Evolutionary conservation across 805 yeast genomes (phyloP).

Genomic region (Candida yuanshanica): DNA sequence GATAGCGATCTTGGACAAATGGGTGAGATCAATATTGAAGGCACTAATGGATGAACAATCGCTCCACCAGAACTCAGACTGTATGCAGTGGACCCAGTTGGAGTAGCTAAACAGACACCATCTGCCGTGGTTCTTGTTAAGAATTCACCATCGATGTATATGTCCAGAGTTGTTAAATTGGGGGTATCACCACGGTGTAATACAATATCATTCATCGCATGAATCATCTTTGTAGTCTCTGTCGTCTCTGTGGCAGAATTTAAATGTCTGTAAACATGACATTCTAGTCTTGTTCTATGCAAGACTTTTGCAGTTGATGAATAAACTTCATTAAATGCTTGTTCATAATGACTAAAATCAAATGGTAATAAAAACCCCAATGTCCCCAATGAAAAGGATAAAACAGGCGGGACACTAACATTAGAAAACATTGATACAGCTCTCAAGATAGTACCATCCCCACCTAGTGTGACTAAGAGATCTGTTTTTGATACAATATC

Average conservation of each 20-base stretch:
- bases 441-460: slow-evolving; percentile 88
- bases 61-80: slow-evolving; percentile 51
- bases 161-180: slow-evolving; percentile 75
- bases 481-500: slow-evolving; percentile 68
- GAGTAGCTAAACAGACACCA: slow-evolving; percentile 78
- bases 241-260: background rate
- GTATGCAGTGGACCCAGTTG: slow-evolving; percentile 62
- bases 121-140: slow-evolving; percentile 90
- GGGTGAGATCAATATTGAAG: slow-evolving; percentile 51
- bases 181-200: slow-evolving; percentile 87
- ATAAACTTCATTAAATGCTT: slow-evolving; percentile 62
- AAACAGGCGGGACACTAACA: slow-evolving; percentile 76
- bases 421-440: slow-evolving; percentile 77
- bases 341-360: slow-evolving; percentile 56
- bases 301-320: slow-evolving; percentile 65
- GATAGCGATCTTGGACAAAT: slow-evolving; percentile 49
- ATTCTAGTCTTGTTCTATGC: slow-evolving; percentile 73
- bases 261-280: slow-evolving; percentile 47
- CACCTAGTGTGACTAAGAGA: slow-evolving; percentile 83
- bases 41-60: slow-evolving; percentile 48
- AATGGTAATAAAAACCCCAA: slow-evolving; percentile 87
- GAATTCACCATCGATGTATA: slow-evolving; percentile 78
- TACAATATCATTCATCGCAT: slow-evolving; percentile 90
- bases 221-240: slow-evolving; percentile 34
- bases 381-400: slow-evolving; percentile 87